Conservation (phyloP, 2,329 filamentous ascomycete species). For the Alternaria triticina region DNA sequence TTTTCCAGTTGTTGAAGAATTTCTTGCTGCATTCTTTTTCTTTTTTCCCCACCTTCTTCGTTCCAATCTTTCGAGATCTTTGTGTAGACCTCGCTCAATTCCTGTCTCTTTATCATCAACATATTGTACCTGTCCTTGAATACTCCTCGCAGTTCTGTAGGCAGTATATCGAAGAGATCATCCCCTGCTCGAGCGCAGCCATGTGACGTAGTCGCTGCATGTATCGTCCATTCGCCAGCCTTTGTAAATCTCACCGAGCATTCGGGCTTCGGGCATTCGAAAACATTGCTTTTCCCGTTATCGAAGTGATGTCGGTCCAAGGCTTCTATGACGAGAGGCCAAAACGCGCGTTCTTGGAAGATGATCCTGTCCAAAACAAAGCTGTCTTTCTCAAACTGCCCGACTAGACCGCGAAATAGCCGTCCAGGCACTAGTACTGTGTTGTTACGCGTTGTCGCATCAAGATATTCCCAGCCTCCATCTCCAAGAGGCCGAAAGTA, state of each 20-base stretch:
- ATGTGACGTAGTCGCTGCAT: slow-evolving; percentile 16
- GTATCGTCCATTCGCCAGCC: slow-evolving; percentile 21
- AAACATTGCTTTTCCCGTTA: neutral
- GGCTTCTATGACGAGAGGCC: slow-evolving; percentile 20
- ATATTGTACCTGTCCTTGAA: neutral
- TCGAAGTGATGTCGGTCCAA: slow-evolving; percentile 23
- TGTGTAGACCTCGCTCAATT: neutral
- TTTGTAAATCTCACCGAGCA: slow-evolving; percentile 17
- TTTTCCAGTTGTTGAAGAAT: neutral
- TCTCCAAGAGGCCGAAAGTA: neutral
- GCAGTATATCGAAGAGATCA: neutral
- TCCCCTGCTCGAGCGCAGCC: neutral
- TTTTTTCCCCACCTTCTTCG: neutral
- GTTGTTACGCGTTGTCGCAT: neutral
- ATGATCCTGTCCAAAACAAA: neutral
- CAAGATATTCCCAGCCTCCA: neutral
- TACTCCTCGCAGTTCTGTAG: neutral
- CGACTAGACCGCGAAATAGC: neutral
- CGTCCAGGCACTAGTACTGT: neutral
- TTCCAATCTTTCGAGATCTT: neutral
- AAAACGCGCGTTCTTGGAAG: slow-evolving; percentile 3
- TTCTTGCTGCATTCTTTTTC: slow-evolving; percentile 2
- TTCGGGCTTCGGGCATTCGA: slow-evolving; percentile 12
- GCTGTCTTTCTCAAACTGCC: neutral
- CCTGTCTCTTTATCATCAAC: neutral